A percentile compares a stretch with the other conserved stretches of the same genome.
phyloP scores from a whole-genome alignment of 1,284 basidiomycete genomes.

The Exobasidium cylindrosporum region DNA sequence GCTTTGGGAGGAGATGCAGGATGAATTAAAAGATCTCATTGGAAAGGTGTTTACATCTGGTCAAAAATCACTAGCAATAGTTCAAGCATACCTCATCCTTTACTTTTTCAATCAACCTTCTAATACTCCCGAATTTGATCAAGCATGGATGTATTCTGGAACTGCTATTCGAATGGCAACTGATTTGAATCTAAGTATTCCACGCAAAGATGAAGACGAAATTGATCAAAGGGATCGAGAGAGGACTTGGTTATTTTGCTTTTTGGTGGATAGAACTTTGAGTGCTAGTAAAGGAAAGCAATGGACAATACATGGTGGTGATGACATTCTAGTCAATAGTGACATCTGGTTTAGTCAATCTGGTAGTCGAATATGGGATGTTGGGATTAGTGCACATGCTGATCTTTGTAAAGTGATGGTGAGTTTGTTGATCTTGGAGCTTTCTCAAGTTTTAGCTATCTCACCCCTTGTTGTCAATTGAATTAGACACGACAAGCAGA shows the following conservation, averaged over 20 bases:
- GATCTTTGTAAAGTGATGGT: slow-evolving; percentile 57
- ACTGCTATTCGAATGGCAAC: slow-evolving; percentile 77
- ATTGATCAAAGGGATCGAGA: slow-evolving; percentile 80
- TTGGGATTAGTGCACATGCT: slow-evolving; percentile 43
- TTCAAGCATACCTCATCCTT: slow-evolving; percentile 56
- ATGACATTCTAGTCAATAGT: slow-evolving; percentile 69
- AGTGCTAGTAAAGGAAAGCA: slow-evolving; percentile 91
- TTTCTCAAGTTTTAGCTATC: too few relatives aligned
- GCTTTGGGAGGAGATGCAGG: slow-evolving; percentile 61
- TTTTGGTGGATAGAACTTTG: slow-evolving; percentile 73
- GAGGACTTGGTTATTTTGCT: slow-evolving; percentile 88
- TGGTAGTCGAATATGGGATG: slow-evolving; percentile 47
- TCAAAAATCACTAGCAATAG: slow-evolving; percentile 84
- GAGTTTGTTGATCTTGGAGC: too few relatives aligned
- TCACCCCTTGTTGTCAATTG: too few relatives aligned
- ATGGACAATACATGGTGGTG: slow-evolving; percentile 79
- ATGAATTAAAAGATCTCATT: slow-evolving; percentile 1
- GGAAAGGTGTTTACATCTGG: slow-evolving; percentile 58
- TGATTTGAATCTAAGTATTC: slow-evolving; percentile 62
- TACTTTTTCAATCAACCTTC: slow-evolving; percentile 56
- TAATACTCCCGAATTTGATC: slow-evolving; percentile 82
- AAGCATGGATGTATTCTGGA: slow-evolving; percentile 70
- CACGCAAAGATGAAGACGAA: slow-evolving; percentile 59
- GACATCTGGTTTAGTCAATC: slow-evolving; percentile 63
- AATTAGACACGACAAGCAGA: slow-evolving; percentile 88